Evolutionary conservation across 129 eudicot genomes (phyloP), one percentile per base, ranked within the genome.

Genomic region (Arctium lappa): DNA sequence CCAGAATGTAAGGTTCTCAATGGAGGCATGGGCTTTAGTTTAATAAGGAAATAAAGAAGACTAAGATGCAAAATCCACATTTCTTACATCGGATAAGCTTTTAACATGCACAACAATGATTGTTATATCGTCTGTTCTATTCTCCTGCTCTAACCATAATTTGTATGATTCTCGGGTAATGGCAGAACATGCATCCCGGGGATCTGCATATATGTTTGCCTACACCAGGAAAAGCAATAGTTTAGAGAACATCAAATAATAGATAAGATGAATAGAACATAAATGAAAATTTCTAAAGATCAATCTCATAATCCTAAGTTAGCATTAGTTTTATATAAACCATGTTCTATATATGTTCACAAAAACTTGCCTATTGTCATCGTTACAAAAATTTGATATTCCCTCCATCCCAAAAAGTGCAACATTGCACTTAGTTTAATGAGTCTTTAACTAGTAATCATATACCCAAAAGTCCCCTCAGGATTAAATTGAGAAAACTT

Each of bases 41-140:
- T 56, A 15, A 56, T 16, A 60, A 60, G 68, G 3, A 60, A n/a
- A 16, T 60, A 16, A 60, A 16, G 68, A 60, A 56, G 8, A n/a
- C 68, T 60, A 60, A 60, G 68, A 60, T 60, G 68, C 27, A 22
- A 22, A 60, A 60, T n/a, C 68, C 29, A n/a, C 68, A 1, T 60
- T 73, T 84, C 93, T 82, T 84, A 87, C 97, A 85, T 85, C 83
- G 34, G 87, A 70, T 81, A 95, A 88, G 81, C 90, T 94, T 75
- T 91, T 91, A 79, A 93, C 83, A 69, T 88, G 99, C 80, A 95
- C 97, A 85, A 93, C 82, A 83, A 95, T 91, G 82, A 95, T 86
- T 48, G 97, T 93, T 69, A 95, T 93, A 85, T 95, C 99, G 81
- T 95, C 99, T 8, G 99, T 95, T 72, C 99, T 93, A 75, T 91